Base-by-base conservation (phyloP, 1,284 basidiomycete species). In the Leccinum ponderosum region DNA sequence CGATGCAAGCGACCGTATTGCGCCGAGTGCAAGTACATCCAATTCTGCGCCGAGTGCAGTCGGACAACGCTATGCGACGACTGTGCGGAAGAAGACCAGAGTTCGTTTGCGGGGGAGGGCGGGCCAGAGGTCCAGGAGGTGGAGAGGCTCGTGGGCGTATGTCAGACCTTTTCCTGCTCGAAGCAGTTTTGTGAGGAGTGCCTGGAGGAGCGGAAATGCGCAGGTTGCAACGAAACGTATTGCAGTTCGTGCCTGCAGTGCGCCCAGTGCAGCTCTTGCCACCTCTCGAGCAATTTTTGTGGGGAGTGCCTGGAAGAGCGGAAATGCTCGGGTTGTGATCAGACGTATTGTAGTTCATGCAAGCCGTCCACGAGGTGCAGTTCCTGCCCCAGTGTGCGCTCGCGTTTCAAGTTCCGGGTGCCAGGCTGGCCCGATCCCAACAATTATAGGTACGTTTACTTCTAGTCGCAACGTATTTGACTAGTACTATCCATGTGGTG, bases 21-120 rank as follows among this genome's bases (percentile, higher is more conserved):
- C 35, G 35, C 6, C 35, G 35, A 39, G 39, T 72, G 70, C 66
- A 59, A 60, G 1, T 69, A 70, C 55, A 72, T 72, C 37, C 25
- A n/a, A n/a, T 39, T 39, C n/a, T 39, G 39, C 15, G 39, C 39
- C 39, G 64, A 65, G 22, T 69, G 70, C 39, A 55, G 50, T 52
- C 60, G 64, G 20, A 59, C 62, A 37, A 65, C 70, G 57, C 27
- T 67, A 12, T 33, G 33, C 33, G 11, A 33, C 33, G 33, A 33
- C 33, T 33, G 69, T 48, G 42, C 27, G 5, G 69, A 69, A 54
- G 68, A 70, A 59, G 69, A 72, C 12, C 44, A 59, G 65, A 37
- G 55, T 3, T 14, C n/a, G n/a, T n/a, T n/a, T 39, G n/a, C 8
- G n/a, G 39, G n/a, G 39, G 8, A 9, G n/a, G 39, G 8, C 15